phyloP scores from a whole-genome alignment of 768 basidiomycete species.

The Calocera cornea region DNA sequence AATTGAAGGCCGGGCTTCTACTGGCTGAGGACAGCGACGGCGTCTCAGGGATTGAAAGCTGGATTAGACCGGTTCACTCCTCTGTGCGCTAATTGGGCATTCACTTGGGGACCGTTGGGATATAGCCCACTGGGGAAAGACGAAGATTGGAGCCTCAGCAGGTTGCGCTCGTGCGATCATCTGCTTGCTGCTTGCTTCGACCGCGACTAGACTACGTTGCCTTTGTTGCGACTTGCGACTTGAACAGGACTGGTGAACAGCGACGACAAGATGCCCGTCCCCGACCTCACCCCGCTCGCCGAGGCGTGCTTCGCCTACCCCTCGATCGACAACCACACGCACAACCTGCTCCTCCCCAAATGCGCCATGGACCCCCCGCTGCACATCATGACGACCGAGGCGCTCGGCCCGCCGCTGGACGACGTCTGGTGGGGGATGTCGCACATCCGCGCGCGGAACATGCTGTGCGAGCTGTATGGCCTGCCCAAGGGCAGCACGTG shows the following conservation, averaged over 20 bases:
- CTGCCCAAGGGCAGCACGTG: conserved; percentile 34
- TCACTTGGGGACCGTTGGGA: not conserved
- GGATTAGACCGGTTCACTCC: conserved; percentile 3
- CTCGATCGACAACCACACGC: conserved; percentile 69
- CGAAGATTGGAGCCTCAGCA: too few species aligned
- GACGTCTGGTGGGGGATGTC: conserved; percentile 48
- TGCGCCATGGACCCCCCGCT: conserved; percentile 39
- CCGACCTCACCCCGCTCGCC: not conserved
- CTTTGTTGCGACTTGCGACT: not conserved
- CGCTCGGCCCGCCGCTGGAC: conserved; percentile 37
- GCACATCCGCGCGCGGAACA: conserved; percentile 40
- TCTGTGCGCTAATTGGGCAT: too few species aligned
- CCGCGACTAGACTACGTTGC: not conserved
- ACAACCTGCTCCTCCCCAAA: conserved; percentile 44
- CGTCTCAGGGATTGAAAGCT: not conserved
- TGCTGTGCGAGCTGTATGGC: conserved; percentile 41
- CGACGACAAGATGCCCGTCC: not conserved
- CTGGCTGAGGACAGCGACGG: not conserved
- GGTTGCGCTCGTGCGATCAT: not conserved
- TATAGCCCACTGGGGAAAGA: not conserved
- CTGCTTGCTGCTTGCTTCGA: not conserved
- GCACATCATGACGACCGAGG: conserved; percentile 55
- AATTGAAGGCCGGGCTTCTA: not conserved
- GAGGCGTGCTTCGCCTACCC: conserved; percentile 26
- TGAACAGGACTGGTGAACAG: not conserved